These are phyloP conservation scores for Penicillium hordei DNA, from an alignment of 2,329 filamentous ascomycete species.

Conservation along the genomic window DNA sequence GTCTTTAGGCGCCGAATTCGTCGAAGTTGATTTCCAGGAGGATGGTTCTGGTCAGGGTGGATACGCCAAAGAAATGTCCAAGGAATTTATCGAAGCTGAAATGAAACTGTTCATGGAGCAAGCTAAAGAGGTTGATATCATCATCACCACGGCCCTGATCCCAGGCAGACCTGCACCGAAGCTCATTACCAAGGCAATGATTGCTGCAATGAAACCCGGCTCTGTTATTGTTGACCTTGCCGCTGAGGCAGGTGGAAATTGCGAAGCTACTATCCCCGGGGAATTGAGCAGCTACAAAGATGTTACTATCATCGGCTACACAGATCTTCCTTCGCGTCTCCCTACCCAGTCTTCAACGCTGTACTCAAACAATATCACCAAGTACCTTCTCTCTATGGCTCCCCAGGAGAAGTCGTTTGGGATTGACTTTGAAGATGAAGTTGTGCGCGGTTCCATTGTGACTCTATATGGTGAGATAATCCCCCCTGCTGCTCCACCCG, in stretches of 20 bases:
- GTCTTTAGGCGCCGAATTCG: slow-evolving; percentile 83
- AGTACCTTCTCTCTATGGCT: slow-evolving; percentile 78
- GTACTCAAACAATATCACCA: slow-evolving; percentile 92
- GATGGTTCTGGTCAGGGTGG: slow-evolving; percentile 81
- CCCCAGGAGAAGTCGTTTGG: slow-evolving; percentile 77
- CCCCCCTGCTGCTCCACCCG: slow-evolving; percentile 70
- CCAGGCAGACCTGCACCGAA: slow-evolving; percentile 80
- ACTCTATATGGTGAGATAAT: slow-evolving; percentile 74
- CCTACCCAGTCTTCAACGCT: slow-evolving; percentile 86
- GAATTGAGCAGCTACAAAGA: slow-evolving; percentile 70
- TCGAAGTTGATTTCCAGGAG: slow-evolving; percentile 82
- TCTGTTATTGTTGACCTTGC: slow-evolving; percentile 87
- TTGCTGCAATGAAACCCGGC: slow-evolving; percentile 83
- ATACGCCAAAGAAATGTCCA: slow-evolving; percentile 92
- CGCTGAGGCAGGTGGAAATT: slow-evolving; percentile 84
- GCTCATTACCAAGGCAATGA: slow-evolving; percentile 77
- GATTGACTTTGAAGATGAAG: slow-evolving; percentile 78
- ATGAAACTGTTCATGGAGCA: slow-evolving; percentile 92
- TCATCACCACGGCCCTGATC: slow-evolving; percentile 89
- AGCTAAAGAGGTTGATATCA: slow-evolving; percentile 83
- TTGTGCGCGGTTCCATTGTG: slow-evolving; percentile 81
- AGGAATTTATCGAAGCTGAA: slow-evolving; percentile 87
- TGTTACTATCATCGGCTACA: slow-evolving; percentile 85
- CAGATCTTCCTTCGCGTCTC: slow-evolving; percentile 80
- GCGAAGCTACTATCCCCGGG: slow-evolving; percentile 74